phyloP scores from a whole-genome alignment of 768 basidiomycete species.

The Inosperma sp. region DNA sequence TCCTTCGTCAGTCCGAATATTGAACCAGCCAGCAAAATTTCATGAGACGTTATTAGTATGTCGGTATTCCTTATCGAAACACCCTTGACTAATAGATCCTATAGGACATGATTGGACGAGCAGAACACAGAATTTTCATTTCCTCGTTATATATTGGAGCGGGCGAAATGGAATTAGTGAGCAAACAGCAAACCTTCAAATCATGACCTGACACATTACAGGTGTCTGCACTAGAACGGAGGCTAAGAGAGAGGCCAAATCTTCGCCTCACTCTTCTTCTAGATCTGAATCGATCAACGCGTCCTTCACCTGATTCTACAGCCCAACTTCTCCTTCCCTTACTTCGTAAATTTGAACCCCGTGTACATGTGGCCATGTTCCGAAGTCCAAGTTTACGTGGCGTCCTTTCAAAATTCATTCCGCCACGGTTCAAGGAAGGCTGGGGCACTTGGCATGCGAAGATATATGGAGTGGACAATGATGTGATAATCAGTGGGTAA shows the following conservation, averaged over 20 bases:
- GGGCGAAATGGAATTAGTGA: conserved; percentile 72
- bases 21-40: conserved; percentile 57
- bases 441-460: conserved; percentile 99
- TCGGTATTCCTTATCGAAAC: background rate
- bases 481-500: conserved; percentile 90
- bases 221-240: conserved; percentile 62
- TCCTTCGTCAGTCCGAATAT: conserved; percentile 46
- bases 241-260: conserved; percentile 53
- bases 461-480: conserved; percentile 89
- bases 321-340: conserved; percentile 68
- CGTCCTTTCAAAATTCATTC: conserved; percentile 69
- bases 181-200: conserved; percentile 45
- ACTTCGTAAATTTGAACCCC: conserved; percentile 60
- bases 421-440: conserved; percentile 93
- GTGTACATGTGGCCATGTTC: conserved; percentile 78
- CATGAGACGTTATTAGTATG: conserved; percentile 51
- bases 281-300: conserved; percentile 77
- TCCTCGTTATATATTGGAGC: conserved; percentile 88
- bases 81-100: background rate
- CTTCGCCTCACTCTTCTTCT: conserved; percentile 70
- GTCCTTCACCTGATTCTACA: conserved; percentile 67
- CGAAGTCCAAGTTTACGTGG: conserved; percentile 82
- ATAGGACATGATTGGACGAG: conserved; percentile 75
- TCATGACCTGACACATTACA: too few relatives aligned
- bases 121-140: conserved; percentile 76